phyloP scores from a whole-genome alignment of 805 yeast species.

The Hanseniaspora thailandica region DNA sequence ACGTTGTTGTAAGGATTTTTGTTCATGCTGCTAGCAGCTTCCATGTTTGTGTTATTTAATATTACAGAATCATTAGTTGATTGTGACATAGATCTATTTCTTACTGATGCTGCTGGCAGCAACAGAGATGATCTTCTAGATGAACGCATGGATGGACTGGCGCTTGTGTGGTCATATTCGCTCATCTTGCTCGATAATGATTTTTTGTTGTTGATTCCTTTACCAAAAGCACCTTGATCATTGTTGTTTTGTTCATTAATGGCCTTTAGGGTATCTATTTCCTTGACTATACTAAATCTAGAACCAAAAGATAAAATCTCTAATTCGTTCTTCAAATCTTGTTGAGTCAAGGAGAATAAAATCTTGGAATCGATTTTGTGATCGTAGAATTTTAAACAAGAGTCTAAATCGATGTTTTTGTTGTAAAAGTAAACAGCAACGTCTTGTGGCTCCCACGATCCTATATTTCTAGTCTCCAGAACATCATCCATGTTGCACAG shows the following conservation, averaged over 20 bases:
- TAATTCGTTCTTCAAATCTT: constrained; percentile 68
- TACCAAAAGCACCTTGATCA: neutral
- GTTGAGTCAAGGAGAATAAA: constrained; percentile 69
- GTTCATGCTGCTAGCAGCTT: neutral
- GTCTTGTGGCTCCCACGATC: constrained; percentile 72
- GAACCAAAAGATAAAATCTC: constrained; percentile 92
- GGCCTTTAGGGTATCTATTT: constrained; percentile 55
- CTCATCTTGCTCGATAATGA: neutral
- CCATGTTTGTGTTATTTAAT: constrained; percentile 6
- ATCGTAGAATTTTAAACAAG: constrained; percentile 68
- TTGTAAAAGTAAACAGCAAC: constrained; percentile 66
- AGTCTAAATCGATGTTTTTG: constrained; percentile 59
- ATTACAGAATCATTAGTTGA: constrained; percentile 13
- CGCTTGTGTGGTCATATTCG: constrained; percentile 1
- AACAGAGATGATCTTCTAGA: constrained; percentile 19
- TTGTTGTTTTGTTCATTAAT: neutral
- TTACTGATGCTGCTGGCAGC: constrained; percentile 34
- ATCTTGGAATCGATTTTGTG: constrained; percentile 87
- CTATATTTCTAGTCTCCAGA: constrained; percentile 40
- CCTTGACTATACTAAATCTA: constrained; percentile 80
- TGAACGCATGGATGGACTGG: constrained; percentile 18
- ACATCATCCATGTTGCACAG: constrained; percentile 19
- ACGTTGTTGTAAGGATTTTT: neutral
- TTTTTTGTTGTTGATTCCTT: neutral
- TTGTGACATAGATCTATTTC: constrained; percentile 1